A percentile compares a stretch with the other conserved stretches of the same genome.
phyloP scores from a whole-genome alignment of 148 eudicot species.

The Silene conica region DNA sequence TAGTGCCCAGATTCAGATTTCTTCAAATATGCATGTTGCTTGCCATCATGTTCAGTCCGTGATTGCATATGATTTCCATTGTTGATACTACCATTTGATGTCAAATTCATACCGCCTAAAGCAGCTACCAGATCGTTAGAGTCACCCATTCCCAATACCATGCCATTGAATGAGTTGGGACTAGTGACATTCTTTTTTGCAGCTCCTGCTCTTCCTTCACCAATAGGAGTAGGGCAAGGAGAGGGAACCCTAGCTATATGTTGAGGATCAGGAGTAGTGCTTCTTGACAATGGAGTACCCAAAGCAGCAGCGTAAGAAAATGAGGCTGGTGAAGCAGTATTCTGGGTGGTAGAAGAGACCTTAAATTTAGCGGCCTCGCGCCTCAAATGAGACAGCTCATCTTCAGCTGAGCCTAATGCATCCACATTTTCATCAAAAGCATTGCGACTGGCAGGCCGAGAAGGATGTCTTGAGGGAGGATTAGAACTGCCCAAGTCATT shows the following conservation, averaged over 20 bases:
- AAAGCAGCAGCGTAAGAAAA: slow-evolving; percentile 90
- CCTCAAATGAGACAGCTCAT: slow-evolving; percentile 60
- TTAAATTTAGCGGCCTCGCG: slow-evolving; percentile 38
- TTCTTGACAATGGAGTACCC: slow-evolving; percentile 83
- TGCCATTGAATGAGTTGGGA: slow-evolving; percentile 59
- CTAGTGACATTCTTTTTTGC: slow-evolving; percentile 54
- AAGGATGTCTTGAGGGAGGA: slow-evolving; percentile 71
- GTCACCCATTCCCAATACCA: slow-evolving; percentile 42
- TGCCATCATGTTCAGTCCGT: slow-evolving; percentile 40
- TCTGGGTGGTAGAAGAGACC: slow-evolving; percentile 25
- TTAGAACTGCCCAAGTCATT: slow-evolving; percentile 65
- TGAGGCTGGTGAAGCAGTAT: slow-evolving; percentile 36
- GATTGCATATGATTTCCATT: slow-evolving; percentile 45
- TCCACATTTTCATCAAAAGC: slow-evolving; percentile 64
- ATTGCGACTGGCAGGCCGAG: slow-evolving; percentile 90
- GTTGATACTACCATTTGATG: slow-evolving; percentile 48
- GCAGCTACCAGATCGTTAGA: slow-evolving; percentile 64
- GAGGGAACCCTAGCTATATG: slow-evolving; percentile 80
- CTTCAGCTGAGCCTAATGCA: slow-evolving; percentile 48
- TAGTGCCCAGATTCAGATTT: slow-evolving; percentile 49
- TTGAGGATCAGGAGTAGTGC: slow-evolving; percentile 94
- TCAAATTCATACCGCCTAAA: slow-evolving; percentile 71
- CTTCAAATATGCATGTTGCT: slow-evolving; percentile 46
- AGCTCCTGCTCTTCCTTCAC: slow-evolving; percentile 64
- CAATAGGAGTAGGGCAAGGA: slow-evolving; percentile 91